Percentiles rank a stretch among this genome's conserved stretches.
Conservation (phyloP, 306 rosid species). For the Astragalus membranaceus region DNA sequence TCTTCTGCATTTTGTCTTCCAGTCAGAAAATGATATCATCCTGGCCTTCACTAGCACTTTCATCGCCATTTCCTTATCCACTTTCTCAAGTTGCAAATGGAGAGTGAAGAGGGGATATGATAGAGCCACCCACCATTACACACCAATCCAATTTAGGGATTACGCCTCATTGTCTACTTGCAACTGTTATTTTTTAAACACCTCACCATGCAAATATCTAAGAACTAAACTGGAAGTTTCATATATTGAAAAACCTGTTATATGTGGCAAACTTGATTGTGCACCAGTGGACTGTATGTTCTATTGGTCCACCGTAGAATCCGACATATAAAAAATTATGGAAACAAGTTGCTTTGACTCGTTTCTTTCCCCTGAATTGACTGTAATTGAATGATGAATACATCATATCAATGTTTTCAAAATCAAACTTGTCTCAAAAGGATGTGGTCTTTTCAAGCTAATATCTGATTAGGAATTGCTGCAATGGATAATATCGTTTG, state of each 20-base stretch:
- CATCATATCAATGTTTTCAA: conserved; percentile 4
- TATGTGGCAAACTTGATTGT: neutral
- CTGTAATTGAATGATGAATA: neutral
- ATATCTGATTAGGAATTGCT: conserved; percentile 8
- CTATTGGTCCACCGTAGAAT: neutral
- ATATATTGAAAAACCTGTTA: neutral
- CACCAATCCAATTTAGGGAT: neutral
- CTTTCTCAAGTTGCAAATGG: neutral
- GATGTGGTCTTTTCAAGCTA: neutral
- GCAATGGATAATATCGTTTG: neutral
- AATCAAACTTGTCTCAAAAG: conserved; percentile 6
- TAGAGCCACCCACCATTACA: conserved; percentile 1
- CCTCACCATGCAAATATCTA: neutral
- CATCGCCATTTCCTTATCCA: neutral
- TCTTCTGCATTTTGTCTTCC: neutral
- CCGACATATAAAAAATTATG: neutral
- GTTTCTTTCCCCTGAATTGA: conserved; percentile 2
- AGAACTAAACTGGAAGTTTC: neutral
- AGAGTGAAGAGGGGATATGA: neutral
- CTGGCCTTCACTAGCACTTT: neutral
- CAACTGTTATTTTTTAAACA: neutral
- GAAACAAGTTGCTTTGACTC: conserved; percentile 5
- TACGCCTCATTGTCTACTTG: neutral
- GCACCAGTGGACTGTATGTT: neutral
- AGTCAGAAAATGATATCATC: neutral